These are phyloP conservation scores for Calonectria crousiana DNA, from an alignment of 2,329 filamentous ascomycete species.

Conservation along the genomic window DNA sequence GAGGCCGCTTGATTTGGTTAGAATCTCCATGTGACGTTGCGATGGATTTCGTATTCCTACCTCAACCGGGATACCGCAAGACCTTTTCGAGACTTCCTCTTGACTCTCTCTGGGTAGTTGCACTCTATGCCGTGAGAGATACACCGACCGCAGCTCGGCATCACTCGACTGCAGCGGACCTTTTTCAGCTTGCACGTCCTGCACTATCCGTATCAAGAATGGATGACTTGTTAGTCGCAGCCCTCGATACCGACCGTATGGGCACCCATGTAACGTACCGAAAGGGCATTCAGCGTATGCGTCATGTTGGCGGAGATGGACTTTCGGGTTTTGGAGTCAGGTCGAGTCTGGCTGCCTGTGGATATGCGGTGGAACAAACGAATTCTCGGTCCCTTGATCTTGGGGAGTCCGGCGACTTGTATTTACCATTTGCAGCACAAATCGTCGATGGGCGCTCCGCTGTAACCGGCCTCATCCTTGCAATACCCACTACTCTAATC, in stretches of 20 bases:
- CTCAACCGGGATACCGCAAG: conserved; percentile 24
- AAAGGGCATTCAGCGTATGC: conserved; percentile 13
- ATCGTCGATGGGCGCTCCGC: neutral
- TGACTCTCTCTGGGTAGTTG: conserved; percentile 43
- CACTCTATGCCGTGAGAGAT: conserved; percentile 42
- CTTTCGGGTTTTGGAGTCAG: conserved; percentile 5
- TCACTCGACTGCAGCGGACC: conserved; percentile 45
- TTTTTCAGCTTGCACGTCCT: conserved; percentile 19
- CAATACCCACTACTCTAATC: neutral
- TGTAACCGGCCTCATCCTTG: neutral
- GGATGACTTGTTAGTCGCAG: neutral
- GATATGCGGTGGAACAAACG: conserved; percentile 9
- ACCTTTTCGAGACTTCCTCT: conserved; percentile 37
- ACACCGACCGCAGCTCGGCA: conserved; percentile 45
- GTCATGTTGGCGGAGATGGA: conserved; percentile 1
- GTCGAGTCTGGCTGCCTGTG: neutral
- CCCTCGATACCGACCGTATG: neutral
- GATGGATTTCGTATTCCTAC: neutral
- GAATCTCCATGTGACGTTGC: neutral
- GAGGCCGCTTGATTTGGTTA: conserved; percentile 4
- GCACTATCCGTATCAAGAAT: conserved; percentile 1
- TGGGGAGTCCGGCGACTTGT: conserved; percentile 20
- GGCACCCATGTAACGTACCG: conserved; percentile 7
- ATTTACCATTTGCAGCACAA: neutral
- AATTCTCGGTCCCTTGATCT: neutral